A percentile compares a stretch with the other conserved stretches of the same genome.
phyloP scores from a whole-genome alignment of 164 flowering plant genomes.

The Berberis vulgaris region DNA sequence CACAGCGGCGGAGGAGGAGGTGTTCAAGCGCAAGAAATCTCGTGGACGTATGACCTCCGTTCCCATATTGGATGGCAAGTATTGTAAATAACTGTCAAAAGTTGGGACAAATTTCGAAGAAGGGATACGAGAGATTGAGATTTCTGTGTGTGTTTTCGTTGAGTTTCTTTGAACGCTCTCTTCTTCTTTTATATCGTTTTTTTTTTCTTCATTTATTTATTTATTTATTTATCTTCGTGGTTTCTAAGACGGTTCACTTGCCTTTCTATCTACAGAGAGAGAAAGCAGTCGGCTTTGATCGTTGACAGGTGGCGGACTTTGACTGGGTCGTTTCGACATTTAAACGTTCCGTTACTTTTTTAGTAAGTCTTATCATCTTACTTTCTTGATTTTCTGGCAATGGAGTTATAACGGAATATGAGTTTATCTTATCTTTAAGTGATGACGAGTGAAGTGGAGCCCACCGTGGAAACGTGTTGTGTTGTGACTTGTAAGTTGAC shows the following conservation, averaged over 20 bases:
- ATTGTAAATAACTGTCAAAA: not conserved
- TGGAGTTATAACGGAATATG: too few relatives aligned
- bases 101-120: not conserved
- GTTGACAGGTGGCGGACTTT: not conserved
- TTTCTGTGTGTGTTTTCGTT: not conserved
- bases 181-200: too few relatives aligned
- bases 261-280: not conserved
- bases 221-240: too few relatives aligned
- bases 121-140: not conserved
- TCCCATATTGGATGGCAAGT: constrained; percentile 16
- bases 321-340: not conserved
- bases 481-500: too few relatives aligned
- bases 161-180: too few relatives aligned
- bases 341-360: not conserved
- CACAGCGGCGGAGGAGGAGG: constrained; percentile 9
- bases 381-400: too few relatives aligned
- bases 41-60: constrained; percentile 30
- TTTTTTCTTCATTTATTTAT: too few relatives aligned
- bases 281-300: not conserved
- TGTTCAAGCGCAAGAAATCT: constrained; percentile 15
- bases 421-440: too few relatives aligned
- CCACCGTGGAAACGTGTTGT: too few relatives aligned
- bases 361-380: not conserved
- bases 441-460: too few relatives aligned
- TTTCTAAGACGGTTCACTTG: not conserved